phyloP scores from a whole-genome alignment of 148 eudicot species.

The Camellia granthamiana region DNA sequence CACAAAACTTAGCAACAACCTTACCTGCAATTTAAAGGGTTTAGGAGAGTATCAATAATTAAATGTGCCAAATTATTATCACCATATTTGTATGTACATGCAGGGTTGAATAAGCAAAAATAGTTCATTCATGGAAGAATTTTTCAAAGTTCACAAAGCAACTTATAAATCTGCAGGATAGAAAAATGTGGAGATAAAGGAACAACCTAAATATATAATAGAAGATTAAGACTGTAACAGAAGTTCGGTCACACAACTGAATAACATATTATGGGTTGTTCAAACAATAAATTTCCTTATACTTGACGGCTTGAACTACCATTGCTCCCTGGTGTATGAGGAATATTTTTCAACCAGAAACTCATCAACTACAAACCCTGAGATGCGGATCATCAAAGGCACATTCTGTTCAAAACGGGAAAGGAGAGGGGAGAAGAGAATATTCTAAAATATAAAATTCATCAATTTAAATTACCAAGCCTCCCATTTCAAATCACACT shows the following conservation, averaged over 20 bases:
- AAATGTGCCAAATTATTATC: neutral
- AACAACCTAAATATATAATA: neutral
- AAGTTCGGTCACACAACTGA: neutral
- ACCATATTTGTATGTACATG: neutral
- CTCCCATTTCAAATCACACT: neutral
- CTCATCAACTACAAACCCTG: neutral
- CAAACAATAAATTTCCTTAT: neutral
- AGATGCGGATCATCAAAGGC: neutral
- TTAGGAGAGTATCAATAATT: slow-evolving; percentile 4
- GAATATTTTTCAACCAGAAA: neutral
- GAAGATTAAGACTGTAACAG: neutral
- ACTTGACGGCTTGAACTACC: neutral
- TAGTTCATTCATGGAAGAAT: neutral
- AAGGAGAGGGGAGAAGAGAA: neutral
- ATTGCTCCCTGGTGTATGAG: neutral
- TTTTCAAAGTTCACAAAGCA: neutral
- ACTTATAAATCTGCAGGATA: neutral
- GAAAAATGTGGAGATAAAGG: neutral
- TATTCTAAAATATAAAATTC: too few relatives aligned
- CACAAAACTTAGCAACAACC: slow-evolving; percentile 98
- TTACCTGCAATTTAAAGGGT: slow-evolving; percentile 54
- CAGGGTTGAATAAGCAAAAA: slow-evolving; percentile 5
- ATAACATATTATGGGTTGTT: neutral
- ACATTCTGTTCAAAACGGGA: neutral
- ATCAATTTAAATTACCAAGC: neutral